Evolutionary conservation across 176 grass and related monocot genomes (phyloP), one percentile per base, ranked within the genome.

Genomic region (Pontederia crassipes): DNA sequence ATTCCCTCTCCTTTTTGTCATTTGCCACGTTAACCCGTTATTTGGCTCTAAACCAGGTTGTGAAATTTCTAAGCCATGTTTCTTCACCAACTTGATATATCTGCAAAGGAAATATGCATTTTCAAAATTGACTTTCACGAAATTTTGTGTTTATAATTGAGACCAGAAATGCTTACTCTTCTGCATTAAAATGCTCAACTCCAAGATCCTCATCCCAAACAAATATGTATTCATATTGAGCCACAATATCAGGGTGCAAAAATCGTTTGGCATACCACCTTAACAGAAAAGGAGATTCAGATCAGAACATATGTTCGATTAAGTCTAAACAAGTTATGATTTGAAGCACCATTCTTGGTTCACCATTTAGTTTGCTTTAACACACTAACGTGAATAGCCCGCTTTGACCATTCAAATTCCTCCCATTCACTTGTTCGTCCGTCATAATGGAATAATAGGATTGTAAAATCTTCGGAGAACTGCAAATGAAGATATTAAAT

Each of bases 211-310:
- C 90, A 58, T 95, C 90, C 90, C 90, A 95, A 45, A 95, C 84
- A 68, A 95, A 95, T 74, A 95, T 72, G 51, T 84, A 95, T 18
- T 95, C 90, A 28, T 86, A 95, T 47, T 80, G 58, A 68, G 83
- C 86, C 77, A 95, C 75, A 28, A 95, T 95, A 73, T 95, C 86
- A 79, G 90, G 90, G 59, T 95, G 90, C 70, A 95, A 71, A 77
- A 95, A 95, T 74, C 86, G 81, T 75, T 95, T 95, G 11, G 86
- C 90, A 58, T 86, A 95, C 90, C 86, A 95, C 86, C 86, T 95
- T 64, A 27, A 65, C 57, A 48, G 71, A 66, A 60, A 57, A 28
- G 67, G 28, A 68, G 55, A 1, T 62, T 28, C 55, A 75, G 58
- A 66, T 28, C 55, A 75, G 58, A 35, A 64, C 17, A 55, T 45